Percentiles rank a stretch among this genome's conserved stretches.
phyloP scores from a whole-genome alignment of 805 yeast species.

The Lipomyces chichibuensis region DNA sequence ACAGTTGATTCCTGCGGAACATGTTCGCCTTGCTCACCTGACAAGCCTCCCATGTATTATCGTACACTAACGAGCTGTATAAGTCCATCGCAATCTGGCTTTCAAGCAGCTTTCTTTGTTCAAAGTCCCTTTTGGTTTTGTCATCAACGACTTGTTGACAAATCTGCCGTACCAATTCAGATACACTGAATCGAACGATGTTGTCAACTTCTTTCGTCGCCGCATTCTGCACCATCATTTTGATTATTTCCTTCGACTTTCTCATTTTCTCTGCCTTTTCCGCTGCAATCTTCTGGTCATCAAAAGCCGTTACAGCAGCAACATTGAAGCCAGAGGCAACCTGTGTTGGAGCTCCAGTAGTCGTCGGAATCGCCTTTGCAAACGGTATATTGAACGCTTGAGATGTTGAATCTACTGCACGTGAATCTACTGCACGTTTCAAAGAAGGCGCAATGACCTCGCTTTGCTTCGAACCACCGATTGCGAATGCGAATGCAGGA shows the following conservation, averaged over 20 bases:
- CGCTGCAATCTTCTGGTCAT: conserved; percentile 2
- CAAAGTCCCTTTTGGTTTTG: conserved; percentile 34
- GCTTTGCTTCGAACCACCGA: not conserved
- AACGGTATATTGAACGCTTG: not conserved
- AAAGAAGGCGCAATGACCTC: not conserved
- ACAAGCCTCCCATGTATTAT: conserved; percentile 52
- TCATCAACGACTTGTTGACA: conserved; percentile 22
- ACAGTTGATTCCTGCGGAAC: conserved; percentile 45
- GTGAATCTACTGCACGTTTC: not conserved
- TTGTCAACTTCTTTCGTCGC: conserved; percentile 8
- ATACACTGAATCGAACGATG: conserved; percentile 21
- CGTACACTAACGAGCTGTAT: conserved; percentile 63
- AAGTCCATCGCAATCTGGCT: conserved; percentile 54
- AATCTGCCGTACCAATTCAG: conserved; percentile 26
- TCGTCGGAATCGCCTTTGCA: not conserved
- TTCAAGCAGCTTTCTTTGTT: conserved; percentile 40
- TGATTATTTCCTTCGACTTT: not conserved
- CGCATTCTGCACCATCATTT: not conserved
- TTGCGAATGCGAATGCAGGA: not conserved
- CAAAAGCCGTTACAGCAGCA: not conserved
- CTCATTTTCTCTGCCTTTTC: conserved; percentile 9
- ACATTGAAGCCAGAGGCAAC: not conserved
- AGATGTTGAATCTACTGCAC: not conserved
- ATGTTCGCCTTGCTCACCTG: conserved; percentile 54
- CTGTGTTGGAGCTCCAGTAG: not conserved